Percentiles rank a stretch among this genome's conserved stretches.
Evolutionary conservation across 129 eudicot species (phyloP).

Genomic region (Flaveria sonorensis): DNA sequence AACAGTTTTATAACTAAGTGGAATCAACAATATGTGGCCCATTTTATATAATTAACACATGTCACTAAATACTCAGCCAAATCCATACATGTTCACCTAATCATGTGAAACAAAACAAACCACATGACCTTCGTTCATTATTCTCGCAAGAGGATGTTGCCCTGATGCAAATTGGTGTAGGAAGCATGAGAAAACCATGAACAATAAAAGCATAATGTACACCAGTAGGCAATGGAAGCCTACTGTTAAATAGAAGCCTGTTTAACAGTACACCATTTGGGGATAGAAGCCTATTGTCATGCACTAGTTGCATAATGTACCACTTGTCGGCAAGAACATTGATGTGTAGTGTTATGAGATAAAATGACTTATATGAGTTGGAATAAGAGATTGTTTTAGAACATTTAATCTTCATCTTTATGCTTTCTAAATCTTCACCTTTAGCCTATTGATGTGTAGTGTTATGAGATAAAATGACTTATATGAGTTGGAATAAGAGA

Average conservation of each 20-base stretch:
- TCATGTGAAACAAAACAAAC: not conserved
- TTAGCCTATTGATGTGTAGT: no score
- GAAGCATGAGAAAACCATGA: not conserved
- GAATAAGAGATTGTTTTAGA: not conserved
- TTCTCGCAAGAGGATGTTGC: not conserved
- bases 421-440: not conserved
- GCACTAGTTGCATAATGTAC: conserved; percentile 7
- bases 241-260: no score
- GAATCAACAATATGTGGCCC: not conserved
- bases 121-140: not conserved
- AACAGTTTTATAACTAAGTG: not conserved
- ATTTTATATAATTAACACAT: no score
- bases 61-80: not conserved
- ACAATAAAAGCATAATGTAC: not conserved
- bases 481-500: not conserved
- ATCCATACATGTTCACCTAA: conserved; percentile 3
- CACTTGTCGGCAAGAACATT: not conserved
- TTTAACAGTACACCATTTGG: no score
- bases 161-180: not conserved
- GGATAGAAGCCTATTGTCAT: no score
- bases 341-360: not conserved
- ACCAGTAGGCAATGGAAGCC: no score
- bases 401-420: not conserved
- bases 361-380: not conserved
- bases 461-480: not conserved